A percentile compares a stretch with the other conserved stretches of the same genome.
Evolutionary conservation across 2,329 filamentous ascomycete genomes (phyloP).

Genomic region (Blumeriella jaapii): DNA sequence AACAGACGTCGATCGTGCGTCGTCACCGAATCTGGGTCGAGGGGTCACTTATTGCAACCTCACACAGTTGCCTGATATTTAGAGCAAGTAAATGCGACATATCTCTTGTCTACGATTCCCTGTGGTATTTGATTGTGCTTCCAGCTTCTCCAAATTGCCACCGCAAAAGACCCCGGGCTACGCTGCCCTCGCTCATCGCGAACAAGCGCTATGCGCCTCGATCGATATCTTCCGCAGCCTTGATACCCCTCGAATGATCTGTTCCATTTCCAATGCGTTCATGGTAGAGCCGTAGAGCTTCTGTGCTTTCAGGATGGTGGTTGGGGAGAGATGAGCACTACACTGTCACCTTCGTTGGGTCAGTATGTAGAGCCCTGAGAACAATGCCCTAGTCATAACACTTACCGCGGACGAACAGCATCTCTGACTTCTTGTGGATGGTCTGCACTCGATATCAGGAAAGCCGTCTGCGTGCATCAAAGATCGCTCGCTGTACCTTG

Average conservation of each 20-base stretch:
- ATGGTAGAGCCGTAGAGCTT: neutral
- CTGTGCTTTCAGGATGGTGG: slow-evolving; percentile 17
- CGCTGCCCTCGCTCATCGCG: neutral
- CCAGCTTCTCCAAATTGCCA: too few species aligned
- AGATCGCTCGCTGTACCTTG: slow-evolving; percentile 41
- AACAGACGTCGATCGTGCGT: slow-evolving; percentile 16
- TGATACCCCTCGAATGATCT: neutral
- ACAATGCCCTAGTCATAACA: slow-evolving; percentile 22
- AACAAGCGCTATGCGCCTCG: slow-evolving; percentile 1
- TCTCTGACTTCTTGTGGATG: slow-evolving; percentile 92
- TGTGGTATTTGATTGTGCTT: too few species aligned
- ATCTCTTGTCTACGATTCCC: too few species aligned
- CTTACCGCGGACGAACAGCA: slow-evolving; percentile 92
- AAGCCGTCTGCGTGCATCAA: neutral
- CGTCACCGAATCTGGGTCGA: slow-evolving; percentile 13
- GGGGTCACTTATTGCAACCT: too few species aligned
- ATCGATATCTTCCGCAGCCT: neutral
- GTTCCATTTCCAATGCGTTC: neutral
- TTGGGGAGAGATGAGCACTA: slow-evolving; percentile 56
- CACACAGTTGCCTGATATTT: too few species aligned
- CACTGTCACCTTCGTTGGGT: slow-evolving; percentile 49
- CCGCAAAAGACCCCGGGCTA: slow-evolving; percentile 1
- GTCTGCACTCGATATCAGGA: slow-evolving; percentile 42
- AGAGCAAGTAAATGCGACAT: too few species aligned
- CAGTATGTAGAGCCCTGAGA: slow-evolving; percentile 7